These are phyloP conservation scores for Hordeum pubiflorum DNA, from an alignment of 202 grass and related monocot species.

Conservation along the genomic window DNA sequence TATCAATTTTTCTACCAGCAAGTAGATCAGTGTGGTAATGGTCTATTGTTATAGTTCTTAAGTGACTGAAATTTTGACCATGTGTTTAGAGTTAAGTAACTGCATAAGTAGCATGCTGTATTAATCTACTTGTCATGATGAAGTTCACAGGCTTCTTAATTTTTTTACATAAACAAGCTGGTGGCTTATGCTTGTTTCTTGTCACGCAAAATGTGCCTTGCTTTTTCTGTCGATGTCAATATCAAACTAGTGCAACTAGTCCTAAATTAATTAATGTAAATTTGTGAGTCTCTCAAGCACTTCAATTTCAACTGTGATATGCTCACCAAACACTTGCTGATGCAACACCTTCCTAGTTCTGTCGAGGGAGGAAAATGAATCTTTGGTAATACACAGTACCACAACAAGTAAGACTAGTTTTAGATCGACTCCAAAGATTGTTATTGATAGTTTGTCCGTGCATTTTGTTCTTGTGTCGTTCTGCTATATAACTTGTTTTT, in stretches of 20 bases:
- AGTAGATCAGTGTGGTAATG: constrained; percentile 2
- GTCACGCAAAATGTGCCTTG: not conserved
- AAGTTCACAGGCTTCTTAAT: not conserved
- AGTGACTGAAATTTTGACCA: not conserved
- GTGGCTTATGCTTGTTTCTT: not conserved
- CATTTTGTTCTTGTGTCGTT: not conserved
- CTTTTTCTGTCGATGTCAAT: not conserved
- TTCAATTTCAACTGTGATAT: not conserved
- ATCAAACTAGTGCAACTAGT: not conserved
- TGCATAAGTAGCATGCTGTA: not conserved
- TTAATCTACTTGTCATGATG: not conserved
- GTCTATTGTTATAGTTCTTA: not conserved
- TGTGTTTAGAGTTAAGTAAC: not conserved
- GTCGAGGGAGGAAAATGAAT: constrained; percentile 3
- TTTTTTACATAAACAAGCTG: not conserved
- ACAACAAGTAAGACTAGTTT: not conserved
- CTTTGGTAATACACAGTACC: not conserved
- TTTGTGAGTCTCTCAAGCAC: not conserved
- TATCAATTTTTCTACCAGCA: not conserved
- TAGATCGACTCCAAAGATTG: not conserved
- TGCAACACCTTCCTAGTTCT: not conserved
- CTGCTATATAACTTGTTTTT: constrained; percentile 15
- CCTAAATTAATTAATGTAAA: not conserved
- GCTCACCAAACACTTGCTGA: not conserved
- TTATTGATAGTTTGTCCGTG: not conserved